These are phyloP conservation scores for Bolboschoenoplectus hybrid DNA, from an alignment of 202 grass and related monocot species.

Conservation along the genomic window DNA sequence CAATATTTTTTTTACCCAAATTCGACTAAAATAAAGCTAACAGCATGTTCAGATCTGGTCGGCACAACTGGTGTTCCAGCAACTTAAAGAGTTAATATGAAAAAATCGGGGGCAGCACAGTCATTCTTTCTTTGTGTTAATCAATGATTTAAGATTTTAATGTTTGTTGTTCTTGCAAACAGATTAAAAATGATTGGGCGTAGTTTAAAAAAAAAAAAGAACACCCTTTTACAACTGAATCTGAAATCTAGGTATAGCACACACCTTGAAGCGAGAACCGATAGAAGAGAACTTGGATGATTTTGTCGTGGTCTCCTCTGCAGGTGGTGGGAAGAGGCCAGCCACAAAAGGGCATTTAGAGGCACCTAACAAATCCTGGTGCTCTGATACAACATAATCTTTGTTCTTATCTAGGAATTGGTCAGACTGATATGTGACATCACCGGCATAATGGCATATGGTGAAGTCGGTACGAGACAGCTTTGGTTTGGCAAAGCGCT, in stretches of 20 bases:
- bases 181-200: conserved; percentile 3
- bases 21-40: conserved; percentile 10
- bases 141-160: conserved; percentile 21
- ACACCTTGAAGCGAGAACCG: conserved; percentile 93
- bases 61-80: neutral
- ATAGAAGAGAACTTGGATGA: conserved; percentile 98
- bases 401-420: conserved; percentile 99
- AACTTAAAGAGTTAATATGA: conserved; percentile 18
- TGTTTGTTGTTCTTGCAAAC: conserved; percentile 32
- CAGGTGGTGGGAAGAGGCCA: conserved; percentile 81
- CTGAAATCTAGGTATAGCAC: neutral
- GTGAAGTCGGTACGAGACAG: conserved; percentile 98
- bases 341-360: conserved; percentile 94
- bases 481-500: conserved; percentile 93
- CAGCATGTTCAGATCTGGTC: conserved; percentile 8
- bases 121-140: conserved; percentile 8
- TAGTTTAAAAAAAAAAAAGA: neutral
- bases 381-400: conserved; percentile 98
- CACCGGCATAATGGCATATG: conserved; percentile 90
- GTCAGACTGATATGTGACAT: conserved; percentile 95
- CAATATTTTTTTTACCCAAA: neutral
- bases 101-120: neutral
- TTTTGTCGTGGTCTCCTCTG: conserved; percentile 71
- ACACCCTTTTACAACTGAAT: conserved; percentile 11
- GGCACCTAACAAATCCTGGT: conserved; percentile 85